Evolutionary conservation across 2,329 filamentous ascomycete species (phyloP).

Genomic region (Byssothecium circinans): DNA sequence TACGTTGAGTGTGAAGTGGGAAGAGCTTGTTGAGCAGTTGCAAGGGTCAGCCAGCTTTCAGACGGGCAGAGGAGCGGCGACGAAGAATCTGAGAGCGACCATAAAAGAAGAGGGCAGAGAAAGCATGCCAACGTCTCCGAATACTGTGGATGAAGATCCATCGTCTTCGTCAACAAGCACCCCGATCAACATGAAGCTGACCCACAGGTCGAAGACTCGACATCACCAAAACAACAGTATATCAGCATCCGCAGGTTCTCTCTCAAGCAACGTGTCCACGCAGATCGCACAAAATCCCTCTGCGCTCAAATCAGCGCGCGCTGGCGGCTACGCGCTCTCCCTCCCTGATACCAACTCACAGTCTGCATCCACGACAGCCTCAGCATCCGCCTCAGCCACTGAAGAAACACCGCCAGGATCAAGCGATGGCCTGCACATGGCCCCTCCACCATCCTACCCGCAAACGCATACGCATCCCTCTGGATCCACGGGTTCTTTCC

Average conservation of each 20-base stretch:
- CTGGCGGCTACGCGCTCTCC: constrained; percentile 24
- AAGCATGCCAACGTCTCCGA: constrained; percentile 26
- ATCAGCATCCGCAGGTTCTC: constrained; percentile 36
- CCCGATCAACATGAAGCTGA: constrained; percentile 38
- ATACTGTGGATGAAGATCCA: constrained; percentile 25
- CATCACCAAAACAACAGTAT: constrained; percentile 39
- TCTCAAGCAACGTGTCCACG: constrained; percentile 31
- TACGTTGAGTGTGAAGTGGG: constrained; percentile 53
- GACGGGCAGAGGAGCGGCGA: constrained; percentile 33
- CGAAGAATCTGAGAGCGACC: constrained; percentile 27
- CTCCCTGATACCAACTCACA: constrained; percentile 30
- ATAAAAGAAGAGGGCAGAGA: constrained; percentile 30
- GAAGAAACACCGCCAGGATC: constrained; percentile 42
- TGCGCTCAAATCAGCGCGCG: constrained; percentile 17
- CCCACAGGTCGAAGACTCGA: constrained; percentile 21
- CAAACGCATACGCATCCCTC: constrained; percentile 30
- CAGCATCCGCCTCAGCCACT: constrained; percentile 30
- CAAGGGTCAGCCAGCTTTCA: constrained; percentile 38
- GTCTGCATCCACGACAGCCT: constrained; percentile 34
- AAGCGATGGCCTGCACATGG: constrained; percentile 41
- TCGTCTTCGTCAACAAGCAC: constrained; percentile 36
- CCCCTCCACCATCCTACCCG: constrained; percentile 33
- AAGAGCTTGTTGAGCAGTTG: constrained; percentile 55
- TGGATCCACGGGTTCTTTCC: constrained; percentile 23
- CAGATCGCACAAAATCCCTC: constrained; percentile 31